Evolutionary conservation across 2,329 filamentous ascomycete species (phyloP).

Genomic region (Ceratocystis diversiconidia): DNA sequence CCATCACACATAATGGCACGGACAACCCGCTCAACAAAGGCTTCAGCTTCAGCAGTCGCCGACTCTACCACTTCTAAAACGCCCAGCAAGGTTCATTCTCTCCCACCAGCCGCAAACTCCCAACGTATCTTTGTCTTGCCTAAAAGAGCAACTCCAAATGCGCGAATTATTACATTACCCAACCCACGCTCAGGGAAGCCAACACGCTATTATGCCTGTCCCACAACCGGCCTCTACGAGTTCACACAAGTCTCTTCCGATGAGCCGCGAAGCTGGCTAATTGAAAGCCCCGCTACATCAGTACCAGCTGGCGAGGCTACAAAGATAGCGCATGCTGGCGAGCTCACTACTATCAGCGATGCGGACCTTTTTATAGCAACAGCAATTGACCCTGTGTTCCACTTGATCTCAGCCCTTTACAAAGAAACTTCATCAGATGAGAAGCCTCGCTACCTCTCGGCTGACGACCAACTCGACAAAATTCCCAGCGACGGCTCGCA

Average conservation of each 20-base stretch:
- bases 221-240: conserved; percentile 48
- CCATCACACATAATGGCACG: conserved; percentile 31
- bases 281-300: conserved; percentile 28
- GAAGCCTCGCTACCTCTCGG: conserved; percentile 51
- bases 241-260: conserved; percentile 43
- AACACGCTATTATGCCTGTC: conserved; percentile 48
- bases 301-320: not conserved
- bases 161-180: conserved; percentile 45
- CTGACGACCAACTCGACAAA: conserved; percentile 58
- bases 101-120: conserved; percentile 31
- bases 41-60: conserved; percentile 21
- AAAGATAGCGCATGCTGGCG: not conserved
- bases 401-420: conserved; percentile 59
- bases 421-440: conserved; percentile 28
- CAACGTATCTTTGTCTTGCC: conserved; percentile 49
- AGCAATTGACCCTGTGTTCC: conserved; percentile 68
- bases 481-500: conserved; percentile 42
- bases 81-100: conserved; percentile 27
- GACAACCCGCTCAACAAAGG: conserved; percentile 32
- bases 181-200: conserved; percentile 43
- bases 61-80: conserved; percentile 23
- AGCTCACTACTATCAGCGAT: conserved; percentile 23
- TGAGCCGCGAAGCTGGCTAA: conserved; percentile 45
- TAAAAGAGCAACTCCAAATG: conserved; percentile 35
- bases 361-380: conserved; percentile 76